Evolutionary conservation across 352 stramenopile species (phyloP).

Genomic region (Poterioochromonas sp.): DNA sequence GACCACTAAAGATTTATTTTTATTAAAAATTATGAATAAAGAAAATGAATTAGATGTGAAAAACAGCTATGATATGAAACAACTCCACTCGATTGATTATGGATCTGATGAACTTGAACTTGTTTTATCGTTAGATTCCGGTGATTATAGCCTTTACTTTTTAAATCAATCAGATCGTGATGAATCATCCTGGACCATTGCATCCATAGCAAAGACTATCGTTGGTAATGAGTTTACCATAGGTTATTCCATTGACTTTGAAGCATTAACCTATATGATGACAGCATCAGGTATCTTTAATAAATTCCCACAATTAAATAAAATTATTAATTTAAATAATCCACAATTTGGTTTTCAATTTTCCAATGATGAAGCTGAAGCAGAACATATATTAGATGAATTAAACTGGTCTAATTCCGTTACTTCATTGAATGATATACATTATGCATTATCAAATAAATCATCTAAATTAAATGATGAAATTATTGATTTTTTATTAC

Average conservation of each 20-base stretch:
- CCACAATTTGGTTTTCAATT: neutral
- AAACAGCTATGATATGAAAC: neutral
- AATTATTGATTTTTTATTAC: conserved; percentile 30
- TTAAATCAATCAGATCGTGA: neutral
- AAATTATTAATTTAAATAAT: neutral
- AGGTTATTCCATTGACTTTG: conserved; percentile 1
- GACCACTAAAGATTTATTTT: neutral
- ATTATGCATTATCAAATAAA: neutral
- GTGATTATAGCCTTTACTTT: neutral
- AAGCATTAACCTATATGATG: neutral
- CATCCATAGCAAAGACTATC: neutral
- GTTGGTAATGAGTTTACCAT: neutral
- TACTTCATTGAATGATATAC: neutral
- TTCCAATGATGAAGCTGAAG: conserved; percentile 10
- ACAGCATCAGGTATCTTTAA: neutral
- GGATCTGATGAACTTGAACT: neutral
- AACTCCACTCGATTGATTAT: neutral
- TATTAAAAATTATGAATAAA: neutral
- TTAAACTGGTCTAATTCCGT: neutral
- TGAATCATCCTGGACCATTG: neutral
- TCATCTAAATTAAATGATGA: neutral
- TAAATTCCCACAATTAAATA: conserved; percentile 1
- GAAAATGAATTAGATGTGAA: conserved; percentile 11
- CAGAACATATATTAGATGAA: conserved; percentile 17
- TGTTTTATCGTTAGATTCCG: neutral